Evolutionary conservation across 2,329 filamentous ascomycete genomes (phyloP).

Genomic region (Pseudopithomyces maydicus): DNA sequence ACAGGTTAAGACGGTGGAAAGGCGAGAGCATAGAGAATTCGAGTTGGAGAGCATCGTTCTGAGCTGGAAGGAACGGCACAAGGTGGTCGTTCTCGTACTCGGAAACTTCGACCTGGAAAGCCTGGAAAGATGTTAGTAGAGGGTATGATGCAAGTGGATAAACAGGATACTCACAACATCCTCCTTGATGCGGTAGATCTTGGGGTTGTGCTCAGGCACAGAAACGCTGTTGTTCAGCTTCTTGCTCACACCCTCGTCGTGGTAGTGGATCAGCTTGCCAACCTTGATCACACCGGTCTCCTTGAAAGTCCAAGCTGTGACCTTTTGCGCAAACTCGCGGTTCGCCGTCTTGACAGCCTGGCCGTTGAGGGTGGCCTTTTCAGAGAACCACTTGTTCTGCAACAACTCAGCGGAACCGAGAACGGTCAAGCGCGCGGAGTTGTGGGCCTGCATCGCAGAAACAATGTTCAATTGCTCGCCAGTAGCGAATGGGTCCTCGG

Average conservation of each 20-base stretch:
- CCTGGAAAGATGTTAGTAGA: conserved; percentile 54
- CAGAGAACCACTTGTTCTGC: conserved; percentile 86
- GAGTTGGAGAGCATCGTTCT: conserved; percentile 79
- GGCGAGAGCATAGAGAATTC: conserved; percentile 99
- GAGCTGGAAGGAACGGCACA: conserved; percentile 72
- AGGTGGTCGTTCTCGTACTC: conserved; percentile 80
- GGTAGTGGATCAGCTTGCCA: conserved; percentile 79
- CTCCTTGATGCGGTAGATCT: conserved; percentile 94
- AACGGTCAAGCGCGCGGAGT: conserved; percentile 87
- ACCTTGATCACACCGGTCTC: conserved; percentile 89
- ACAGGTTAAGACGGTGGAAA: conserved; percentile 85
- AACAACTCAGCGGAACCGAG: conserved; percentile 87
- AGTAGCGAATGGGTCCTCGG: conserved; percentile 84
- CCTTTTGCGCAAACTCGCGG: conserved; percentile 79
- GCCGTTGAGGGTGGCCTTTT: conserved; percentile 64
- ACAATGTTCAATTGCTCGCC: conserved; percentile 84
- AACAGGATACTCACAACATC: conserved; percentile 74
- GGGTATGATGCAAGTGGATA: accelerated
- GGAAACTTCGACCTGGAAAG: conserved; percentile 86
- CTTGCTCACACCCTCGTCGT: conserved; percentile 59
- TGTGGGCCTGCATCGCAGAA: conserved; percentile 87
- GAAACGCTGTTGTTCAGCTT: conserved; percentile 43
- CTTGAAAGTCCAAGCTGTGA: conserved; percentile 96
- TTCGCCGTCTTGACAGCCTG: conserved; percentile 73
- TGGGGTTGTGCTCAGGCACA: conserved; percentile 69